A percentile compares a stretch with the other conserved stretches of the same genome.
Conservation (phyloP, 2,329 filamentous ascomycete species). For the Pestalotiopsis sp. region DNA sequence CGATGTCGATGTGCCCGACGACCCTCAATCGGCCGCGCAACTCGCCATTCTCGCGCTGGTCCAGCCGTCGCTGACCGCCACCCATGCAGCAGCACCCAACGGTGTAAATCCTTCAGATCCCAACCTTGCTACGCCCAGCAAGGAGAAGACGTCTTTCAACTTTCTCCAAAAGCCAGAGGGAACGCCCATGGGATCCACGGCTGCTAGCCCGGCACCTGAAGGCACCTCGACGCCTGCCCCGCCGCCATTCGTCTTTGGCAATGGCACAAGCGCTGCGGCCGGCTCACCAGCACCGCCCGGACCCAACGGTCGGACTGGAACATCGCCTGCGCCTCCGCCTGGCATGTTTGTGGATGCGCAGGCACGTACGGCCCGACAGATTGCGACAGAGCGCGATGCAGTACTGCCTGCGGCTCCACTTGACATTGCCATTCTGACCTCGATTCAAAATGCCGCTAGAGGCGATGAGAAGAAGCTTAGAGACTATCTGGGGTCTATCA, state of each 20-base stretch:
- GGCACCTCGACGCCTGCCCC: constrained; percentile 68
- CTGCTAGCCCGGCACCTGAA: constrained; percentile 86
- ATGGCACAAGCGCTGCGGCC: constrained; percentile 44
- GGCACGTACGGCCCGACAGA: constrained; percentile 50
- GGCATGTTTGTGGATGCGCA: constrained; percentile 54
- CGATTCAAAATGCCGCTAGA: constrained; percentile 83
- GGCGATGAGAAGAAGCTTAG: constrained; percentile 91
- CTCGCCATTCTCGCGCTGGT: constrained; percentile 63
- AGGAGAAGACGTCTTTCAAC: constrained; percentile 70
- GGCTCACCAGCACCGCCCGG: constrained; percentile 57
- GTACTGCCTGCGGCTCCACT: constrained; percentile 83
- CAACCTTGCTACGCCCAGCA: constrained; percentile 61
- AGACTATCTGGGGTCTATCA: constrained; percentile 87
- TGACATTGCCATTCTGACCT: constrained; percentile 87
- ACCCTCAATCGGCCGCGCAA: constrained; percentile 85
- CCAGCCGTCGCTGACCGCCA: constrained; percentile 57
- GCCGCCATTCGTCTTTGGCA: constrained; percentile 58
- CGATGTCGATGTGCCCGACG: constrained; percentile 83
- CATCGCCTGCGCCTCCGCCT: constrained; percentile 43
- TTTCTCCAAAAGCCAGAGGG: constrained; percentile 72
- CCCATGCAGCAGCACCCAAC: constrained; percentile 35
- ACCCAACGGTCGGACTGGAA: constrained; percentile 47
- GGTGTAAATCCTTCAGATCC: constrained; percentile 42
- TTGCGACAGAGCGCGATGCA: constrained; percentile 74
- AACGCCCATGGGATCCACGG: constrained; percentile 83